Evolutionary conservation across 805 yeast genomes (phyloP).

Genomic region (Starmerella floricola): DNA sequence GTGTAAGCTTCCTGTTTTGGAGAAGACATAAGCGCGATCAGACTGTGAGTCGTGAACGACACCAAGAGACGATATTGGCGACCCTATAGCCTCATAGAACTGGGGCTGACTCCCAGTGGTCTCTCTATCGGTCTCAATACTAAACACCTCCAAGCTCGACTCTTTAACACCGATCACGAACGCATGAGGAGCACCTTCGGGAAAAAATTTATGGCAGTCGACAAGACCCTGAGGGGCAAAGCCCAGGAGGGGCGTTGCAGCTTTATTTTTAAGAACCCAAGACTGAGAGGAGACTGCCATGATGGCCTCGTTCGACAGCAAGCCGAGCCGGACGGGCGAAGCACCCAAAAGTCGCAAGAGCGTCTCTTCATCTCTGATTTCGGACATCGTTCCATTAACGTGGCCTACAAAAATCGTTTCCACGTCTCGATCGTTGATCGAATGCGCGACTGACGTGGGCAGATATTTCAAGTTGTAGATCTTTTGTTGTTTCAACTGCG

Average conservation of each 20-base stretch:
- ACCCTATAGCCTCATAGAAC: no score
- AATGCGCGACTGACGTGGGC: not conserved
- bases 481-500: constrained; percentile 4
- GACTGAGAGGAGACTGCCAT: constrained; percentile 43
- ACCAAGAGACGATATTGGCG: no score
- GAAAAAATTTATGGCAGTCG: constrained; percentile 42
- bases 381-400: constrained; percentile 8
- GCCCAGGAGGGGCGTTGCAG: constrained; percentile 26
- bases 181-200: constrained; percentile 43
- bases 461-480: constrained; percentile 1
- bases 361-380: constrained; percentile 23
- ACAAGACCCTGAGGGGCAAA: constrained; percentile 28
- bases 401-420: constrained; percentile 11
- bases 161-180: constrained; percentile 56
- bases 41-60: no score
- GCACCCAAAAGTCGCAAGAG: constrained; percentile 65
- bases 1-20: not conserved
- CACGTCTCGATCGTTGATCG: not conserved
- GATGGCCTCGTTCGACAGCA: constrained; percentile 28
- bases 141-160: constrained; percentile 41
- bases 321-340: constrained; percentile 42
- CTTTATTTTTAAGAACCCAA: constrained; percentile 32
- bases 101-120: not conserved
- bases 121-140: not conserved
- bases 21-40: no score